Evolutionary conservation across 306 rosid genomes (phyloP).

Genomic region (Cucurbita ficifolia): DNA sequence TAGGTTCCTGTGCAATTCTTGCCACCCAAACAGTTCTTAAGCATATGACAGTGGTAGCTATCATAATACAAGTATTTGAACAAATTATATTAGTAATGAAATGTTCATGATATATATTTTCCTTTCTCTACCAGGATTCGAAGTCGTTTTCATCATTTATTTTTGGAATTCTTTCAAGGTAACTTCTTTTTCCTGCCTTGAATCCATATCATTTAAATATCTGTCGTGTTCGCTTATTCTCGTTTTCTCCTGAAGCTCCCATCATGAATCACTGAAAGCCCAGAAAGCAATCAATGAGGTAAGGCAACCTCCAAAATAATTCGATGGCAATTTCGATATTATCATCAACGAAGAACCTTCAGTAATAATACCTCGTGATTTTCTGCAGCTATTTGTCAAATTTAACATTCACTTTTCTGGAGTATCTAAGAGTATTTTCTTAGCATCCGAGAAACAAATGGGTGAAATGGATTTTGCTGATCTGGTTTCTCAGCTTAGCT

Average conservation of each 20-base stretch:
- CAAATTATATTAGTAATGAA: constrained; percentile 9
- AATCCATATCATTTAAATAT: constrained; percentile 8
- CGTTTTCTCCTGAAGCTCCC: constrained; percentile 58
- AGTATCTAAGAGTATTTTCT: constrained; percentile 80
- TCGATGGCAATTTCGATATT: constrained; percentile 1
- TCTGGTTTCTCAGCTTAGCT: constrained; percentile 77
- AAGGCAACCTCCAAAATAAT: constrained; percentile 18
- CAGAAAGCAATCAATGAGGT: constrained; percentile 98
- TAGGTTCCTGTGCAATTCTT: constrained; percentile 94
- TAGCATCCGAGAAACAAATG: constrained; percentile 33
- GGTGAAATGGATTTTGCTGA: constrained; percentile 46
- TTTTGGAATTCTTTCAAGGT: constrained; percentile 91
- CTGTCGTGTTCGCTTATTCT: constrained; percentile 1
- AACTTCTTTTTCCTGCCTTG: constrained; percentile 8
- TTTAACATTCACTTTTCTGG: constrained; percentile 97
- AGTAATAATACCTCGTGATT: constrained; percentile 17
- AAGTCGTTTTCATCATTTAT: constrained; percentile 68
- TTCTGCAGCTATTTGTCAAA: constrained; percentile 89
- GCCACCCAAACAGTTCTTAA: constrained; percentile 80
- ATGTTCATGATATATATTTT: constrained; percentile 19
- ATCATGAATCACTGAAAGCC: constrained; percentile 90
- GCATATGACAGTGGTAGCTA: constrained; percentile 71
- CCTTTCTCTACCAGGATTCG: constrained; percentile 49
- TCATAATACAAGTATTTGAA: constrained; percentile 12
- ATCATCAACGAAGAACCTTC: background rate